Percentiles rank a stretch among this genome's conserved stretches.
phyloP scores from a whole-genome alignment of 768 basidiomycete species.

The Gautieria morchelliformis region DNA sequence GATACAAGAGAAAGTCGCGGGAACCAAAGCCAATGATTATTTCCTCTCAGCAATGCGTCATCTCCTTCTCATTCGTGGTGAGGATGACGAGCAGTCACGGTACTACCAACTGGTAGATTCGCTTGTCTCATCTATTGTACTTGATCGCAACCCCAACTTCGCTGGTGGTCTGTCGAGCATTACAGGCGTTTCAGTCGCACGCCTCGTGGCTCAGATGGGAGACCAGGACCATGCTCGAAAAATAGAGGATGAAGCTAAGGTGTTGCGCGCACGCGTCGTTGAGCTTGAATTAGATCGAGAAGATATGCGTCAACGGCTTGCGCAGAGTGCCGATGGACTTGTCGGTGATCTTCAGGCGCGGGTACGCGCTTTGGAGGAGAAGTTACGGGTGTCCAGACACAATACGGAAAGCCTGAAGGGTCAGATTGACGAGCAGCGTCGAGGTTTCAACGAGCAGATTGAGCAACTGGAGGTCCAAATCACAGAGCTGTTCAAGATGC shows the following conservation, averaged over 20 bases:
- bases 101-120: constrained; percentile 90
- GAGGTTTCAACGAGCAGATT: constrained; percentile 77
- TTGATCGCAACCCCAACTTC: constrained; percentile 72
- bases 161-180: constrained; percentile 68
- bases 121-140: constrained; percentile 80
- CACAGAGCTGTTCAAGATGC: constrained; percentile 88
- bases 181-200: constrained; percentile 82
- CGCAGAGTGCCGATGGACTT: constrained; percentile 71
- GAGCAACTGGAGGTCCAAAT: constrained; percentile 86
- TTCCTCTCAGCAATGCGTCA: constrained; percentile 94
- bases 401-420: constrained; percentile 67
- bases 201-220: constrained; percentile 81
- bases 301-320: constrained; percentile 68
- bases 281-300: constrained; percentile 78
- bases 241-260: constrained; percentile 69
- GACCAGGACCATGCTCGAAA: constrained; percentile 76
- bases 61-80: constrained; percentile 80
- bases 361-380: constrained; percentile 61
- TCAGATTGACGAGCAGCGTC: constrained; percentile 68
- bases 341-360: constrained; percentile 75
- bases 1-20: constrained; percentile 65
- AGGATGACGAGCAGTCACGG: constrained; percentile 73
- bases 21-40: constrained; percentile 70
- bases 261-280: constrained; percentile 52
- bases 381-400: constrained; percentile 68